Conservation (phyloP, 306 rosid species). For the Leucaena leucocephala region DNA sequence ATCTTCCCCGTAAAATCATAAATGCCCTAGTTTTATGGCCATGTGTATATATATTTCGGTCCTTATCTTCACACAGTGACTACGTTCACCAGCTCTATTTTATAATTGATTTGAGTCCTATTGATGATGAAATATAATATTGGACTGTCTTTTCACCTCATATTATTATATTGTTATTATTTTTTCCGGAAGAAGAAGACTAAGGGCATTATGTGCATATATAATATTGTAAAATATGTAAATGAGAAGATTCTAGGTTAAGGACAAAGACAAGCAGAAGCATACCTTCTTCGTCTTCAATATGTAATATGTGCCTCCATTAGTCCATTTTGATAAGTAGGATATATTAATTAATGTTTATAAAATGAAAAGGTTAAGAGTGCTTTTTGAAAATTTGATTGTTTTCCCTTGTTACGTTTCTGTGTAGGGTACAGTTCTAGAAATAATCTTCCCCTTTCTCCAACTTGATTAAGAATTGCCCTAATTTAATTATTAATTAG, state of each 20-base stretch:
- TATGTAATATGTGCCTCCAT: constrained; percentile 48
- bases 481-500: constrained; percentile 2
- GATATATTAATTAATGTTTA: constrained; percentile 42
- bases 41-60: neutral
- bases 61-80: constrained; percentile 55
- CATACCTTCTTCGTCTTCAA: constrained; percentile 57
- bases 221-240: too few species aligned
- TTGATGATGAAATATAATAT: constrained; percentile 62
- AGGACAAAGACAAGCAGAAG: constrained; percentile 82
- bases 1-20: too few species aligned
- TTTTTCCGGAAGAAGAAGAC: too few species aligned
- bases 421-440: constrained; percentile 32
- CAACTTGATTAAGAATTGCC: constrained; percentile 34
- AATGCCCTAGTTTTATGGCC: too few species aligned
- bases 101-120: constrained; percentile 48
- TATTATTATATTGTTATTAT: too few species aligned
- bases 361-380: constrained; percentile 38
- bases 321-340: constrained; percentile 36
- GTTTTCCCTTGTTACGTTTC: constrained; percentile 71
- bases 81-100: constrained; percentile 44
- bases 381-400: constrained; percentile 75
- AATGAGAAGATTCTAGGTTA: constrained; percentile 66
- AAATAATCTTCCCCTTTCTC: constrained; percentile 10
- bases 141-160: constrained; percentile 21
- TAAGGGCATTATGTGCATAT: too few species aligned